phyloP scores from a whole-genome alignment of 129 eudicot genomes.

The Flaveria bidentis region DNA sequence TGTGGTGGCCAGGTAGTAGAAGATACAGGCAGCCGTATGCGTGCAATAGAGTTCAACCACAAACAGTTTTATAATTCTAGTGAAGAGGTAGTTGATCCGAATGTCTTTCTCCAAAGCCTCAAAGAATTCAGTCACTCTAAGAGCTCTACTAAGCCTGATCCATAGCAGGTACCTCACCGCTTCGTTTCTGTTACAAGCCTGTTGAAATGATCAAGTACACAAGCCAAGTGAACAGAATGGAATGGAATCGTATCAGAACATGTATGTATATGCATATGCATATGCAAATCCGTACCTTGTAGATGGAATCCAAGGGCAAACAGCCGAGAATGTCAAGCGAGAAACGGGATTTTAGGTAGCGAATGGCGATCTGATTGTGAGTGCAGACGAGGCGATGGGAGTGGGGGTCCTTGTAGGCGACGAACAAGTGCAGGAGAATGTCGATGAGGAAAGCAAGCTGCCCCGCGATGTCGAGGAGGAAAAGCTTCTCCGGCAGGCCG shows the following conservation, averaged over 20 bases:
- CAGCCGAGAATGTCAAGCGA: conserved; percentile 40
- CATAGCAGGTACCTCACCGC: conserved; percentile 57
- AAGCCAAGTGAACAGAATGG: too few relatives aligned
- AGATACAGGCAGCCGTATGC: conserved; percentile 80
- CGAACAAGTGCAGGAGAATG: conserved; percentile 52
- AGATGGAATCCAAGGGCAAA: conserved; percentile 71
- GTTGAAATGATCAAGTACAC: conserved; percentile 3
- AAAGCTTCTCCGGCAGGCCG: conserved; percentile 63
- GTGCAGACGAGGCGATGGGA: conserved; percentile 44
- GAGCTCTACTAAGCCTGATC: conserved; percentile 69
- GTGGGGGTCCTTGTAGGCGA: conserved; percentile 52
- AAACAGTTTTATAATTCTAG: conserved; percentile 64
- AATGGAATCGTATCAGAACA: background rate
- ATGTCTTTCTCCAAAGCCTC: conserved; percentile 64
- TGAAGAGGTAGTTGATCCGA: conserved; percentile 63
- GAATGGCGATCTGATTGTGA: conserved; percentile 54
- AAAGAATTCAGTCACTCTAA: conserved; percentile 63
- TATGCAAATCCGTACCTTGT: conserved; percentile 35
- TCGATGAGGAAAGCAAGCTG: conserved; percentile 68
- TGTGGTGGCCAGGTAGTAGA: conserved; percentile 74
- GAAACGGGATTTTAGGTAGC: conserved; percentile 21
- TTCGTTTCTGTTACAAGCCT: conserved; percentile 63
- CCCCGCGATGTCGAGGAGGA: conserved; percentile 70
- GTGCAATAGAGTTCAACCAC: conserved; percentile 76
- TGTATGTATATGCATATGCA: too few relatives aligned